A percentile compares a stretch with the other conserved stretches of the same genome.
Conservation (phyloP, 2,329 filamentous ascomycete genomes). For the Aspergillus sergii region DNA sequence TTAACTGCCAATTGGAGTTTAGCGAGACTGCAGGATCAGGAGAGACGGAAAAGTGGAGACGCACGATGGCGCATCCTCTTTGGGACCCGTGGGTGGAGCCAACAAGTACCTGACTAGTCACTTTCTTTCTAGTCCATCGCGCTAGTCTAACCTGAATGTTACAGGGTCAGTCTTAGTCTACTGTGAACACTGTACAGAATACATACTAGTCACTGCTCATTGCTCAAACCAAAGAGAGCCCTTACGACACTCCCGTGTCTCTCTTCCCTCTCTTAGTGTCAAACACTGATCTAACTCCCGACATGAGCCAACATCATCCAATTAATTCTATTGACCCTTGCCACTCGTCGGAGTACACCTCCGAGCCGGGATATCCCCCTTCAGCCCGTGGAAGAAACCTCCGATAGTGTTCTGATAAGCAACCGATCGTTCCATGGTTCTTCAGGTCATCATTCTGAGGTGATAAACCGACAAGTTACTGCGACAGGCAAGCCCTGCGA, state of each 20-base stretch:
- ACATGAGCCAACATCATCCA: not conserved
- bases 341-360: not conserved
- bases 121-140: not conserved
- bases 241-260: not conserved
- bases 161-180: not conserved
- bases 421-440: not conserved
- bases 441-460: not conserved
- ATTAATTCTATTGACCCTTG: not conserved
- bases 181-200: not conserved
- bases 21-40: not conserved
- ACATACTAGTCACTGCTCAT: not conserved
- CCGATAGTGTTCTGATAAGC: not conserved
- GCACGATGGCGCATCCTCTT: slow-evolving; percentile 5
- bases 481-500: not conserved
- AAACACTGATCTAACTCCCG: not conserved
- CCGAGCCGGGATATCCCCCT: not conserved
- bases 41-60: slow-evolving; percentile 1
- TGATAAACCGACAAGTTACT: not conserved
- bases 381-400: not conserved
- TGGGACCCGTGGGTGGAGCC: not conserved
- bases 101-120: slow-evolving; percentile 3
- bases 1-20: not conserved
- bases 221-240: not conserved
- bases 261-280: not conserved
- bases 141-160: not conserved